Evolutionary conservation across 2,329 filamentous ascomycete genomes (phyloP).

Genomic region (Colletotrichum sp.): DNA sequence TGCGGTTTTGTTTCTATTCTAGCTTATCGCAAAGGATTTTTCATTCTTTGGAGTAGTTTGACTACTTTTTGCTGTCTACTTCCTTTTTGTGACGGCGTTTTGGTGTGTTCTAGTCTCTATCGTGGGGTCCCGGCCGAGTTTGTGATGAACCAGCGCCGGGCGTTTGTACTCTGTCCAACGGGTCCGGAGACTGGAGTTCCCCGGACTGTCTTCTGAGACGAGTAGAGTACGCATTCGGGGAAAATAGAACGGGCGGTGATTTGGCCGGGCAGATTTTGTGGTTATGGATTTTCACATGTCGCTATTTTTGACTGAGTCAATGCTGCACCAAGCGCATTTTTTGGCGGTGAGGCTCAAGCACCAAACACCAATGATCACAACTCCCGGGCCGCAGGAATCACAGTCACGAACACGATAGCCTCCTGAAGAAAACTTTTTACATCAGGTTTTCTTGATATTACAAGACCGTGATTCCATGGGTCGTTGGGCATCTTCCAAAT

Average conservation of each 20-base stretch:
- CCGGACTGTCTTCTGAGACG: background rate
- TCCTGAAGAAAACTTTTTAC: background rate
- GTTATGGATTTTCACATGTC: background rate
- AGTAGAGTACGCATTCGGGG: background rate
- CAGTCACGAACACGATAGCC: background rate
- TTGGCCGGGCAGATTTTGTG: background rate
- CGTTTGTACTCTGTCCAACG: background rate
- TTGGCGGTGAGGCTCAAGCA: background rate
- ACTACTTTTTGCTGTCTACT: background rate
- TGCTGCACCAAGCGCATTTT: background rate
- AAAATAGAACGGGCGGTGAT: background rate
- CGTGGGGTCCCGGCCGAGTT: background rate
- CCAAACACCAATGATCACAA: background rate
- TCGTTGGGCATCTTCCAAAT: background rate
- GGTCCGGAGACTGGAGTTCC: background rate
- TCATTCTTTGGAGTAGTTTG: background rate
- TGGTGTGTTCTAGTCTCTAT: background rate
- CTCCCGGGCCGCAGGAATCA: fast-evolving
- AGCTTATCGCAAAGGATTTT: background rate
- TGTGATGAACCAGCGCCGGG: background rate
- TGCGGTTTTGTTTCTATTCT: background rate
- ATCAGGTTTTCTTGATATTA: background rate
- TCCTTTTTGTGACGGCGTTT: background rate
- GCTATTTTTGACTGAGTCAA: background rate
- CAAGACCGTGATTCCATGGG: background rate